Percentiles rank a stretch among this genome's conserved stretches.
Evolutionary conservation across 2,329 filamentous ascomycete genomes (phyloP).

Genomic region (Paecilomyces sp.): DNA sequence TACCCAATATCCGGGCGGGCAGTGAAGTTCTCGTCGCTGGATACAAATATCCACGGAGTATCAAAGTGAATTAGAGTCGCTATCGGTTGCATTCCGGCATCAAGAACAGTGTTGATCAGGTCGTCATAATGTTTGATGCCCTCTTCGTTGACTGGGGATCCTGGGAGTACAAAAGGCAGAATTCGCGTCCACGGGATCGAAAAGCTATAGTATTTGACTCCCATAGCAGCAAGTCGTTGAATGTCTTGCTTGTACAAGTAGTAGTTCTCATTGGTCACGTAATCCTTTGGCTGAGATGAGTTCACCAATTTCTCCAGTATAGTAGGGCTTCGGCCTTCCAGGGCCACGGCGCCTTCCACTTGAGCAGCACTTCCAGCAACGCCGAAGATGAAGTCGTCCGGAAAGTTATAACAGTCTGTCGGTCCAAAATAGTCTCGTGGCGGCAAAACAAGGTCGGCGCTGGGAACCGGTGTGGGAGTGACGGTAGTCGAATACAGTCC

Average conservation of each 20-base stretch:
- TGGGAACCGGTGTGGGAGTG: conserved; percentile 48
- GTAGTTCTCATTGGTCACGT: conserved; percentile 46
- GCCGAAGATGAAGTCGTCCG: conserved; percentile 36
- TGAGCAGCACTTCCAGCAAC: conserved; percentile 37
- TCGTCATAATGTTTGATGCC: conserved; percentile 44
- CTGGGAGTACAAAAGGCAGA: conserved; percentile 39
- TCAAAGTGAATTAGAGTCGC: conserved; percentile 36
- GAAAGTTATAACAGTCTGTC: conserved; percentile 24
- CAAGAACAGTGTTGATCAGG: conserved; percentile 37
- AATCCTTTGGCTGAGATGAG: conserved; percentile 31
- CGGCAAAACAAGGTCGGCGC: conserved; percentile 48
- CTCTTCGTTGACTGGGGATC: conserved; percentile 39
- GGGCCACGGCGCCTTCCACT: conserved; percentile 37
- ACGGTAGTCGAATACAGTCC: conserved; percentile 46
- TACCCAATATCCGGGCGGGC: conserved; percentile 17
- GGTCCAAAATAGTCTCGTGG: conserved; percentile 46
- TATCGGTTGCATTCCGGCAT: conserved; percentile 37
- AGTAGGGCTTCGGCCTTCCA: conserved; percentile 33
- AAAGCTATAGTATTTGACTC: conserved; percentile 36
- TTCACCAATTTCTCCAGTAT: conserved; percentile 26
- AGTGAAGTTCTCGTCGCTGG: conserved; percentile 7
- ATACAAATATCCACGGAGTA: conserved; percentile 17
- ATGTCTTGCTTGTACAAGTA: conserved; percentile 45
- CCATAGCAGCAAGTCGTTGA: conserved; percentile 29
- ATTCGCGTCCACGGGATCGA: conserved; percentile 44